phyloP scores from a whole-genome alignment of 805 yeast genomes.

The Suhomyces canberraensis region DNA sequence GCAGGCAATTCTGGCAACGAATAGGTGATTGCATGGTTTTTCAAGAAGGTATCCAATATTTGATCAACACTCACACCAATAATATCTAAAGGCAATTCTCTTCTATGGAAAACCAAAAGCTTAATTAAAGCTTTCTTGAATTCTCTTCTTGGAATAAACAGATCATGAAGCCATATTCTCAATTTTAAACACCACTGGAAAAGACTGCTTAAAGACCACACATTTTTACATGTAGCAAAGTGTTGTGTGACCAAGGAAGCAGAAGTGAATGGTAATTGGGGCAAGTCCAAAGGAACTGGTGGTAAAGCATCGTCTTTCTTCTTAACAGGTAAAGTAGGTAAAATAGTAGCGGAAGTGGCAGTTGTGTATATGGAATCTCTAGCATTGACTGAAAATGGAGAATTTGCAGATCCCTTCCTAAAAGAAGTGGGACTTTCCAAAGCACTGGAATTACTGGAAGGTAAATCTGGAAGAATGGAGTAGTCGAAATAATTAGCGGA shows the following conservation, averaged over 20 bases:
- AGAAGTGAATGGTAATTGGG: slow-evolving; percentile 56
- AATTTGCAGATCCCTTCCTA: not conserved
- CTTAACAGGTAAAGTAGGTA: slow-evolving; percentile 5
- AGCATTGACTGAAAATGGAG: not conserved
- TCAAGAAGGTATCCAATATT: slow-evolving; percentile 41
- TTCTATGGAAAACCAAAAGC: slow-evolving; percentile 48
- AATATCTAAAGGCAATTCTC: slow-evolving; percentile 48
- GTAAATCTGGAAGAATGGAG: slow-evolving; percentile 34
- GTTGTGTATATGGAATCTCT: not conserved
- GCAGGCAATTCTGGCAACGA: not conserved
- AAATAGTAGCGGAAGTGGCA: not conserved
- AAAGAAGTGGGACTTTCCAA: slow-evolving; percentile 4
- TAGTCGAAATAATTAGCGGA: slow-evolving; percentile 29
- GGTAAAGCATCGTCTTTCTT: slow-evolving; percentile 31
- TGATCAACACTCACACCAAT: slow-evolving; percentile 50
- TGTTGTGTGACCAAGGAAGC: slow-evolving; percentile 47
- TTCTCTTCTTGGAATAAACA: slow-evolving; percentile 47
- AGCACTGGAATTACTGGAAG: slow-evolving; percentile 9
- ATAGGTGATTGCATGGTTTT: slow-evolving; percentile 37
- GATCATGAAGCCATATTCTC: slow-evolving; percentile 52
- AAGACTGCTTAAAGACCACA: slow-evolving; percentile 47
- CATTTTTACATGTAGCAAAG: slow-evolving; percentile 43
- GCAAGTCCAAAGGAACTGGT: slow-evolving; percentile 46
- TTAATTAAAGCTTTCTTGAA: slow-evolving; percentile 51
- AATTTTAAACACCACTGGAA: slow-evolving; percentile 55